phyloP scores from a whole-genome alignment of 208 protist species.

The Herpetomonas samuelpessoai region DNA sequence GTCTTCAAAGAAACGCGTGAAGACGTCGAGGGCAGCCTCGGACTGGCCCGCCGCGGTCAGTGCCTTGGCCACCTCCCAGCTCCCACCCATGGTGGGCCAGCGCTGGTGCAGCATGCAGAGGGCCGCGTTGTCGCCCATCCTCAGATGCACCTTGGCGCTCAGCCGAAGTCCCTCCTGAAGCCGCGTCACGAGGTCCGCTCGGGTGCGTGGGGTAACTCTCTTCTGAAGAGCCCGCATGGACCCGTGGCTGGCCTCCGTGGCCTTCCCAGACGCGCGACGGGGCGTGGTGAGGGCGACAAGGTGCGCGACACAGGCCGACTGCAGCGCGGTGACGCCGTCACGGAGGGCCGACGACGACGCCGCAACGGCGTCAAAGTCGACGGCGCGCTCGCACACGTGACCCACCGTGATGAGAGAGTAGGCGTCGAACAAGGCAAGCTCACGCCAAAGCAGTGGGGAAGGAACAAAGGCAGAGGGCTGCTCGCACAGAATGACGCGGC shows the following conservation, averaged over 20 bases:
- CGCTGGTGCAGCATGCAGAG: slow-evolving; percentile 33
- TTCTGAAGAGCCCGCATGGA: slow-evolving; percentile 8
- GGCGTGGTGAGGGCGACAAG: not conserved
- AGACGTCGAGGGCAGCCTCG: slow-evolving; percentile 35
- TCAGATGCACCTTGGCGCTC: slow-evolving; percentile 56
- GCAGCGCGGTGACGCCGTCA: slow-evolving; percentile 12
- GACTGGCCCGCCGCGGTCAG: slow-evolving; percentile 39
- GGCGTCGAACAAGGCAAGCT: slow-evolving; percentile 68
- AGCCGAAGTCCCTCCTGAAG: slow-evolving; percentile 59
- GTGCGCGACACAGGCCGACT: slow-evolving; percentile 21
- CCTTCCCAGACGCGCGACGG: not conserved
- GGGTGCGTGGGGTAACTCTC: slow-evolving; percentile 29
- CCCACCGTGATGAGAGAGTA: slow-evolving; percentile 72
- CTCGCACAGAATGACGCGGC: slow-evolving; percentile 3
- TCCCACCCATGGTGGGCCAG: slow-evolving; percentile 50
- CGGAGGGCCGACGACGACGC: not conserved
- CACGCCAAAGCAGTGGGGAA: slow-evolving; percentile 54
- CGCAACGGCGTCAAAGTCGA: slow-evolving; percentile 28
- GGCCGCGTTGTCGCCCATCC: slow-evolving; percentile 26
- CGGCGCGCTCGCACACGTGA: slow-evolving; percentile 59
- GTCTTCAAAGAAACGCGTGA: slow-evolving; percentile 31
- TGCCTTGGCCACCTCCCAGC: slow-evolving; percentile 65
- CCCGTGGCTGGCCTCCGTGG: not conserved
- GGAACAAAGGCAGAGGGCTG: not conserved
- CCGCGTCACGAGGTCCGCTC: slow-evolving; percentile 22